These are phyloP conservation scores for Mortierella sp. DNA, from an alignment of 371 early-diverging fungal species.

Conservation along the genomic window DNA sequence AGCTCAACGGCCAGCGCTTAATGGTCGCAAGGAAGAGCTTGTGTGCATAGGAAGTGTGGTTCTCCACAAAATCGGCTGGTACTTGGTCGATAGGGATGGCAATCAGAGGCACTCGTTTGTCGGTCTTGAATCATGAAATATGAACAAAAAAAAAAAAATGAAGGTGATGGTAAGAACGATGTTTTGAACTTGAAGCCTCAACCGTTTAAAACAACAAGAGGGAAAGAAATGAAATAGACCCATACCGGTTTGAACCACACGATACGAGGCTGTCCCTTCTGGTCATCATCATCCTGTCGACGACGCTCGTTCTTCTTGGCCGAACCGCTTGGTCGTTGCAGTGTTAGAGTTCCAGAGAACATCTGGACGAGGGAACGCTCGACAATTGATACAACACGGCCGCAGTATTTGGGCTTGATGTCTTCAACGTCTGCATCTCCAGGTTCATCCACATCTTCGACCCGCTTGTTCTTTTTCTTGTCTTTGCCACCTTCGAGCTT, in stretches of 20 bases:
- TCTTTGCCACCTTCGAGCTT: conserved; percentile 66
- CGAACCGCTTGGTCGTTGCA: conserved; percentile 63
- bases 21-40: conserved; percentile 74
- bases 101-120: conserved; percentile 85
- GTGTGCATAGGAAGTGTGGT: conserved; percentile 65
- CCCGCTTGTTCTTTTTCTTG: conserved; percentile 46
- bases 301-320: conserved; percentile 65
- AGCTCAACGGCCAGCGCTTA: conserved; percentile 79
- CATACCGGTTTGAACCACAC: conserved; percentile 85
- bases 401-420: conserved; percentile 72
- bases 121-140: conserved; percentile 52
- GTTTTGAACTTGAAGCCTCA: not conserved
- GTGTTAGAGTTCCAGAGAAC: conserved; percentile 68
- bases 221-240: not conserved
- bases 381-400: conserved; percentile 75
- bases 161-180: not conserved
- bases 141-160: not conserved
- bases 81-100: conserved; percentile 79
- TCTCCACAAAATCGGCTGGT: conserved; percentile 73
- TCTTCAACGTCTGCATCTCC: conserved; percentile 63
- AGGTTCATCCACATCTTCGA: conserved; percentile 51
- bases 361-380: conserved; percentile 72
- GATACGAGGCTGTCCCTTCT: conserved; percentile 61
- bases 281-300: conserved; percentile 59
- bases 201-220: not conserved